phyloP scores from a whole-genome alignment of 2,329 filamentous ascomycete genomes.

The Microdochium nivale region DNA sequence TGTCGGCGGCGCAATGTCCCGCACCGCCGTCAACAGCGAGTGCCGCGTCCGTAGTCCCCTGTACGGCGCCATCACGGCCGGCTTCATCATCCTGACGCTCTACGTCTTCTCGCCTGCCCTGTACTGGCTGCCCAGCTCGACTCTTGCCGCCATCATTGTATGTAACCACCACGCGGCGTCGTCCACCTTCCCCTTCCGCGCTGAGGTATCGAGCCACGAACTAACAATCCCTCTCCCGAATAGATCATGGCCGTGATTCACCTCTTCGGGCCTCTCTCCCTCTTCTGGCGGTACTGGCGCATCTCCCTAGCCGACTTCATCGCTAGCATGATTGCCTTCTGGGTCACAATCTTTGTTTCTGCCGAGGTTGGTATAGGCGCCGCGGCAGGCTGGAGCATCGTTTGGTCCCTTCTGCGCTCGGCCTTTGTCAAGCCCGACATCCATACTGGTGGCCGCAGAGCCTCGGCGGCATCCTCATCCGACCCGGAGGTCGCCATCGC shows the following conservation, averaged over 20 bases:
- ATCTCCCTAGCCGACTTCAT: slow-evolving; percentile 57
- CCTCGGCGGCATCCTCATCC: slow-evolving; percentile 14
- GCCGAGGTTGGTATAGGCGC: slow-evolving; percentile 51
- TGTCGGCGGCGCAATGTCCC: slow-evolving; percentile 57
- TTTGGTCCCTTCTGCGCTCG: slow-evolving; percentile 49
- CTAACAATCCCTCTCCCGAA: slow-evolving; percentile 1
- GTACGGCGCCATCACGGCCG: slow-evolving; percentile 51
- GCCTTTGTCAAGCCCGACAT: slow-evolving; percentile 32
- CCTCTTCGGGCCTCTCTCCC: slow-evolving; percentile 46
- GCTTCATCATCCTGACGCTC: slow-evolving; percentile 52
- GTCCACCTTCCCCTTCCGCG: too few relatives aligned
- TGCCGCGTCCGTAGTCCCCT: slow-evolving; percentile 54
- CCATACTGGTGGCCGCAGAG: slow-evolving; percentile 7
- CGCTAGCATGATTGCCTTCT: slow-evolving; percentile 54
- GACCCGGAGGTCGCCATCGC: slow-evolving; percentile 5
- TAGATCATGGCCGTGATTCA: slow-evolving; percentile 55
- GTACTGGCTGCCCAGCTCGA: slow-evolving; percentile 61
- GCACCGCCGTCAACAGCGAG: slow-evolving; percentile 58
- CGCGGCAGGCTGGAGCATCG: slow-evolving; percentile 55
- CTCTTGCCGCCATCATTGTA: slow-evolving; percentile 53
- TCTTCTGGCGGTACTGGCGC: slow-evolving; percentile 57
- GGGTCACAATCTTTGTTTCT: slow-evolving; percentile 53
- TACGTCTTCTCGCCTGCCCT: slow-evolving; percentile 52
- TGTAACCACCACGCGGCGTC: too few relatives aligned
- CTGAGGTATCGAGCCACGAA: too few relatives aligned